These are phyloP conservation scores for Nakazawaea molendinolei DNA, from an alignment of 805 yeast species.

Conservation along the genomic window DNA sequence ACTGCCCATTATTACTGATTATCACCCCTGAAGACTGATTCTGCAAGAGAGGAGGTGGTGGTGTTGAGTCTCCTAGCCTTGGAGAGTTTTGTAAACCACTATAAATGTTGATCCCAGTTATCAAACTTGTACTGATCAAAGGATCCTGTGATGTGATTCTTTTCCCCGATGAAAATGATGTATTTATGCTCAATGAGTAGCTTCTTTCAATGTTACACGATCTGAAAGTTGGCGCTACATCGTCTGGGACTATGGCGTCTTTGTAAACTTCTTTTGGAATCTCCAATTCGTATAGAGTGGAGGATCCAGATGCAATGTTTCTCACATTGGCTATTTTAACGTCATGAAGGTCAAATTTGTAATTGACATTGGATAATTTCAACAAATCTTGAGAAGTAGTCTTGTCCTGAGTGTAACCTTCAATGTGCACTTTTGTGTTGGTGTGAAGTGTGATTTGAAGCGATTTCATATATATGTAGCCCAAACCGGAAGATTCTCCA, in stretches of 20 bases:
- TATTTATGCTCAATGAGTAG: slow-evolving; percentile 31
- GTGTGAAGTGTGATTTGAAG: slow-evolving; percentile 27
- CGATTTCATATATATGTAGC: slow-evolving; percentile 35
- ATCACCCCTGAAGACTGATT: slow-evolving; percentile 6
- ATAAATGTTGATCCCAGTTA: slow-evolving; percentile 15
- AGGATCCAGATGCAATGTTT: slow-evolving; percentile 13
- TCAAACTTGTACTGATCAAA: slow-evolving; percentile 12
- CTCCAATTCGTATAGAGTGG: slow-evolving; percentile 32
- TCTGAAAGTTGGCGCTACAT: slow-evolving; percentile 45
- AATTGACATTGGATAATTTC: slow-evolving; percentile 29
- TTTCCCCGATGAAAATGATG: slow-evolving; percentile 21
- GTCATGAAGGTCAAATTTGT: slow-evolving; percentile 33
- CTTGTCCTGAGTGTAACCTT: slow-evolving; percentile 15
- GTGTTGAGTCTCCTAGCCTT: background rate
- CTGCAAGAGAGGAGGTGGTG: background rate
- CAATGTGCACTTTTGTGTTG: slow-evolving; percentile 22
- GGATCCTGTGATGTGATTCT: slow-evolving; percentile 8
- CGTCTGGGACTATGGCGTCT: slow-evolving; percentile 38
- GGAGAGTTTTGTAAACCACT: slow-evolving; percentile 17
- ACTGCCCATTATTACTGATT: background rate
- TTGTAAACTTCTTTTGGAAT: slow-evolving; percentile 33
- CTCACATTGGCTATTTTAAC: slow-evolving; percentile 22
- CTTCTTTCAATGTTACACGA: slow-evolving; percentile 48
- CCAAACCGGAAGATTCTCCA: slow-evolving; percentile 42
- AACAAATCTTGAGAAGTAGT: slow-evolving; percentile 21